A percentile compares a stretch with the other conserved stretches of the same genome.
Evolutionary conservation across 2,329 filamentous ascomycete genomes (phyloP).

Genomic region (Diaporthe humulicola): DNA sequence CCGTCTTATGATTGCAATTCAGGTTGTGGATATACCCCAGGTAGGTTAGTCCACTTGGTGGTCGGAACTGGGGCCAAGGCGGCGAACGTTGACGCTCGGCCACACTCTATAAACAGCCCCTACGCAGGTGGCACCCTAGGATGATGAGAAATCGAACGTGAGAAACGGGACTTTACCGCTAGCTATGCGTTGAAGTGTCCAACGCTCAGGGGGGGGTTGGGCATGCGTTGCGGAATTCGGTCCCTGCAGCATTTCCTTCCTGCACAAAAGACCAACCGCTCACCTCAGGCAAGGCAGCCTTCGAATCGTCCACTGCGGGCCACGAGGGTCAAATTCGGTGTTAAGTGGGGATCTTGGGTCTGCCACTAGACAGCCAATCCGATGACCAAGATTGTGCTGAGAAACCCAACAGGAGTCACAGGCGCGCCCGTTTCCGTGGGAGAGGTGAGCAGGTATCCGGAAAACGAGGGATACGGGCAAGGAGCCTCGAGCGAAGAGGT

Average conservation of each 20-base stretch:
- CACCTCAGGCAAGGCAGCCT: not conserved
- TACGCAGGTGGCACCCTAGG: constrained; percentile 13
- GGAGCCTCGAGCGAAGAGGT: constrained; percentile 12
- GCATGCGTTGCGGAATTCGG: constrained; percentile 9
- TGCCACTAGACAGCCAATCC: constrained; percentile 12
- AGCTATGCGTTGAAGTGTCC: constrained; percentile 22
- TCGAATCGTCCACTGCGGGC: not conserved
- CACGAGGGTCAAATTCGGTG: constrained; percentile 11
- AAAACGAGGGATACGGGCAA: constrained; percentile 24
- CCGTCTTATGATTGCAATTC: constrained; percentile 13
- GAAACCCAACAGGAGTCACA: not conserved
- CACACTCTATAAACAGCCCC: constrained; percentile 4
- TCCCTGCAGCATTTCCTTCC: not conserved
- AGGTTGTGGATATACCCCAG: constrained; percentile 24
- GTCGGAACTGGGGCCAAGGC: constrained; percentile 20
- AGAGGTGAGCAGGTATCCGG: constrained; percentile 10
- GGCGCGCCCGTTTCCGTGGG: not conserved
- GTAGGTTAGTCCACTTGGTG: constrained; percentile 22
- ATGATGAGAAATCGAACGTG: constrained; percentile 6
- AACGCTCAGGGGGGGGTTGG: not conserved
- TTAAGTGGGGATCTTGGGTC: not conserved
- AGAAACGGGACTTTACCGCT: constrained; percentile 16
- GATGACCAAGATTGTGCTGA: constrained; percentile 3
- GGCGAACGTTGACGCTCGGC: constrained; percentile 26
- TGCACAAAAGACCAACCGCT: not conserved